Evolutionary conservation across 1,139 yeast species (phyloP), one percentile per base, ranked within the genome.

Genomic region (Geotrichum reessii): DNA sequence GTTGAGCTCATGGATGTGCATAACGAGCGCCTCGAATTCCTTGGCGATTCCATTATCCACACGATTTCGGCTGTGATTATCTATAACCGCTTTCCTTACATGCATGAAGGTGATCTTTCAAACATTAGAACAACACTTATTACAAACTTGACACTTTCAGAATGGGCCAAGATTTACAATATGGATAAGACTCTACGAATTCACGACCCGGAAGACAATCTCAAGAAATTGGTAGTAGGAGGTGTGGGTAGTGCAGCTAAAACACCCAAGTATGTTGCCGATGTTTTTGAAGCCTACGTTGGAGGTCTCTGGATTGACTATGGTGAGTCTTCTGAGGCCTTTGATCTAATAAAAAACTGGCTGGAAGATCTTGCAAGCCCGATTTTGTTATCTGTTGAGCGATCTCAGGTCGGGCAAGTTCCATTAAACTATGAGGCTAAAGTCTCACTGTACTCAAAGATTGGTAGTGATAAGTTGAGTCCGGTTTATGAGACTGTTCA

Each of bases 21-120:
- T 68, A 91, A 93, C 71, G 99, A 95, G 75, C 79, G 99, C 57
- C 77, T 93, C 47, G 99, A 95, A 73, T 95, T 91, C 69, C 74
- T 91, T 50, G 99, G 99, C 22, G 99, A 95, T 73, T 85, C 98
- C 0, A 82, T 91, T 21, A 76, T 93, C 63, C 89, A 91, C 68
- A 82, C 82, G 61, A 76, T 86, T 51, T 84, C 88, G 54, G 86
- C 97, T 0, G 76, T 82, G 62, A 78, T 90, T 53, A 77, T 90
- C 21, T 90, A 80, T 67, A 77, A 80, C 40, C 74, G 81, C 61
- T 87, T 86, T 66, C 93, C 95, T 0, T 74, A 78, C 53, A 85
- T 85, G 47, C 76, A 84, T 24, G 99, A 95, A 76, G 99, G 99
- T 46, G 85, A 83, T 50, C 74, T 95, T 63, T 84, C 97, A 0